phyloP scores from a whole-genome alignment of 1,284 basidiomycete species.

The Heterobasidion annosum region DNA sequence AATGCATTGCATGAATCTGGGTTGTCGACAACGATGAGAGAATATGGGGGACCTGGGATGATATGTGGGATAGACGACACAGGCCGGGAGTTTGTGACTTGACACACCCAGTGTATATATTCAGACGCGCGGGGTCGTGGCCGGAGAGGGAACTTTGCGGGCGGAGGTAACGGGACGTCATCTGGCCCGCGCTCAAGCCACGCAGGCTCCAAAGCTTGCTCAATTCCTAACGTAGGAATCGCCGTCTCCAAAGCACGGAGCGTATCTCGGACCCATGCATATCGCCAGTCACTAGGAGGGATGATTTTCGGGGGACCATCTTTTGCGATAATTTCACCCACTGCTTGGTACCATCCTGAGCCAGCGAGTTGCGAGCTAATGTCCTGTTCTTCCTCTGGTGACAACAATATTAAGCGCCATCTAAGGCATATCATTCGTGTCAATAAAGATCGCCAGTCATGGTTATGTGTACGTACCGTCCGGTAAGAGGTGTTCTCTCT shows the following conservation, averaged over 20 bases:
- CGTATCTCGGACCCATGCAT: constrained; percentile 71
- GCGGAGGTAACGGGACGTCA: constrained; percentile 58
- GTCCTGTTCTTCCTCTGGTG: constrained; percentile 84
- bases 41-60: constrained; percentile 78
- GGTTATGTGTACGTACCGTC: constrained; percentile 38
- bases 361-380: constrained; percentile 74
- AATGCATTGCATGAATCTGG: constrained; percentile 79
- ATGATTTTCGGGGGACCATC: constrained; percentile 59
- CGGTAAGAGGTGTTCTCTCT: constrained; percentile 79
- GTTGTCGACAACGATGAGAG: constrained; percentile 75
- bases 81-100: constrained; percentile 29
- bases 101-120: constrained; percentile 43
- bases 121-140: constrained; percentile 67
- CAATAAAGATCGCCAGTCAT: neutral
- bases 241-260: constrained; percentile 65
- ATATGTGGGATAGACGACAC: constrained; percentile 36
- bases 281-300: constrained; percentile 74
- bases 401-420: constrained; percentile 80
- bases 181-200: constrained; percentile 47
- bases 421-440: constrained; percentile 24
- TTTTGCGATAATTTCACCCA: constrained; percentile 67
- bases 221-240: constrained; percentile 55
- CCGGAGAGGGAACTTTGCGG: constrained; percentile 59
- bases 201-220: constrained; percentile 40
- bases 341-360: constrained; percentile 77